Evolutionary conservation across 2,329 filamentous ascomycete species (phyloP).

Genomic region (Trichoderma koningiopsis): DNA sequence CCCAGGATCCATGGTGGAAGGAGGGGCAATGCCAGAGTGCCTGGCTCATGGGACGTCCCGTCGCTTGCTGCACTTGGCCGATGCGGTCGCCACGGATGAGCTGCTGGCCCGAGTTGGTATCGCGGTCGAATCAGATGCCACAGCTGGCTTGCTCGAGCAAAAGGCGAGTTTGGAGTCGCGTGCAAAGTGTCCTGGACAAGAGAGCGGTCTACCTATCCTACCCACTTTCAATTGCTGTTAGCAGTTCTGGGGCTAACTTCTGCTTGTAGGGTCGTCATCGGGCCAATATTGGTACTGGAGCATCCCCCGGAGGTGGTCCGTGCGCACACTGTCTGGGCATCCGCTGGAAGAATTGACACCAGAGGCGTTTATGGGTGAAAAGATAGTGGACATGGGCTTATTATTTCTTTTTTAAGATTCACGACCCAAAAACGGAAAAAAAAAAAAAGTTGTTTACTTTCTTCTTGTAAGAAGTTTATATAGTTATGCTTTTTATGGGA

Average conservation of each 20-base stretch:
- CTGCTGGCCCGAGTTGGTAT: neutral
- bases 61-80: slow-evolving; percentile 7
- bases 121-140: neutral
- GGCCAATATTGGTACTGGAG: neutral
- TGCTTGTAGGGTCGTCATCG: slow-evolving; percentile 23
- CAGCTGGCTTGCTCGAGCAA: neutral
- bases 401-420: neutral
- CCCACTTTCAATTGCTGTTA: slow-evolving; percentile 23
- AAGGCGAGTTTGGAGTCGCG: slow-evolving; percentile 13
- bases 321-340: slow-evolving; percentile 17
- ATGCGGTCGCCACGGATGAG: slow-evolving; percentile 3
- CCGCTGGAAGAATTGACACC: neutral
- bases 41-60: slow-evolving; percentile 38
- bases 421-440: neutral
- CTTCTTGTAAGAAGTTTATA: neutral
- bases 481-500: neutral
- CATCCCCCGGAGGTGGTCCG: slow-evolving; percentile 19
- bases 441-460: neutral
- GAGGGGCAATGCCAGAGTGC: slow-evolving; percentile 42
- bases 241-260: neutral
- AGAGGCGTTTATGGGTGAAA: neutral
- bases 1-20: slow-evolving; percentile 60
- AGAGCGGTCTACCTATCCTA: slow-evolving; percentile 25
- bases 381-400: neutral
- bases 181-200: slow-evolving; percentile 19